Percentiles rank a stretch among this genome's conserved stretches.
phyloP scores from a whole-genome alignment of 305 asterid species.

The Andrographis paniculata region DNA sequence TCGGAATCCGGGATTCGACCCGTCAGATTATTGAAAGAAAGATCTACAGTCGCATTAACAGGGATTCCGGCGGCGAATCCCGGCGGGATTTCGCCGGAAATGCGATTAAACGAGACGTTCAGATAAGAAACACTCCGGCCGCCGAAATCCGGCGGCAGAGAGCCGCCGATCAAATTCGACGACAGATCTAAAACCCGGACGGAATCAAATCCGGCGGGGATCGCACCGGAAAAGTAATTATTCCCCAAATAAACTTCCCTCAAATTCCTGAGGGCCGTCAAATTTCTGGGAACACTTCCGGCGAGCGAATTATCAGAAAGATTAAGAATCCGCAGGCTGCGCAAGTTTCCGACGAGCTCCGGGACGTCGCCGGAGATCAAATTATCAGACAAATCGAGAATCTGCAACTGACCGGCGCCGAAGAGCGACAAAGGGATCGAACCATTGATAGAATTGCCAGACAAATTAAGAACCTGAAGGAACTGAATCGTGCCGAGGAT shows the following conservation, averaged over 20 bases:
- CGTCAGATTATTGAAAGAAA: constrained; percentile 54
- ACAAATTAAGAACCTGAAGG: constrained; percentile 45
- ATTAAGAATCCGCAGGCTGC: constrained; percentile 37
- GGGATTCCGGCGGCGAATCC: constrained; percentile 39
- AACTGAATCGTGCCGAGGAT: constrained; percentile 56
- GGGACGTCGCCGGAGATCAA: constrained; percentile 55
- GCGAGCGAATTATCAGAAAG: constrained; percentile 52
- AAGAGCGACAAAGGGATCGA: constrained; percentile 46
- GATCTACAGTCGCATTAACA: constrained; percentile 44
- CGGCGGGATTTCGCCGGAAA: constrained; percentile 57
- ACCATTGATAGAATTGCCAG: constrained; percentile 62
- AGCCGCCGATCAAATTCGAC: constrained; percentile 56
- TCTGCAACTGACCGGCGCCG: constrained; percentile 38
- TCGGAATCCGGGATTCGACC: constrained; percentile 51
- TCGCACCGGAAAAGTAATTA: constrained; percentile 46
- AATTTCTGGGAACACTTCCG: constrained; percentile 46
- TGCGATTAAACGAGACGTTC: constrained; percentile 48
- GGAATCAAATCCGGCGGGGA: constrained; percentile 46
- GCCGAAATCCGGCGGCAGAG: constrained; percentile 54
- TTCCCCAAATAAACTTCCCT: constrained; percentile 39
- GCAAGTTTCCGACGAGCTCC: constrained; percentile 40
- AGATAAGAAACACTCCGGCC: constrained; percentile 37
- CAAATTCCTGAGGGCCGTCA: constrained; percentile 36
- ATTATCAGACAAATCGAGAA: constrained; percentile 61
- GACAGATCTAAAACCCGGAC: constrained; percentile 59